phyloP scores from a whole-genome alignment of 306 rosid species.

The Quercus suber region DNA sequence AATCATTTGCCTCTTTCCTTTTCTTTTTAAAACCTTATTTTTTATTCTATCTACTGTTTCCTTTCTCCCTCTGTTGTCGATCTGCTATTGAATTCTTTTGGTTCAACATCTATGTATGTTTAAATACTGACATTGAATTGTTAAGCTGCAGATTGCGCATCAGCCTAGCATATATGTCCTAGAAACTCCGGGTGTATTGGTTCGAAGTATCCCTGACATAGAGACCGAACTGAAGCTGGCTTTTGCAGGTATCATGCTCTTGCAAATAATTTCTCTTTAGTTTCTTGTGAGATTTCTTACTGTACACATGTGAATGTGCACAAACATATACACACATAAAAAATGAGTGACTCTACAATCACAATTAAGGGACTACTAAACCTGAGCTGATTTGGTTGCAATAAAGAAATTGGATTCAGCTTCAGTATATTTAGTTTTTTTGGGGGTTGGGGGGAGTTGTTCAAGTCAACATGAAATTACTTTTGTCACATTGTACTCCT shows the following conservation, averaged over 20 bases:
- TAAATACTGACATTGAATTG: slow-evolving; percentile 6
- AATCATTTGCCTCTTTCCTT: neutral
- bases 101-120: neutral
- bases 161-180: slow-evolving; percentile 84
- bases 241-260: slow-evolving; percentile 62
- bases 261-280: neutral
- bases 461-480: too few relatives aligned
- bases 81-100: neutral
- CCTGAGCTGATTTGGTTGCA: neutral
- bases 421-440: too few relatives aligned
- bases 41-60: neutral
- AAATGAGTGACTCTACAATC: neutral
- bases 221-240: slow-evolving; percentile 34
- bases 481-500: too few relatives aligned
- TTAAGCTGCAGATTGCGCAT: slow-evolving; percentile 74
- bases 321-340: neutral
- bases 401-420: neutral
- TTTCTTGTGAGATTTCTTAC: neutral
- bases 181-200: slow-evolving; percentile 92
- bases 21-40: too few relatives aligned
- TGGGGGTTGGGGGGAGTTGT: too few relatives aligned
- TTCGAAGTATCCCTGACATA: slow-evolving; percentile 76
- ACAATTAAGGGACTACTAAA: neutral
- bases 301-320: too few relatives aligned
- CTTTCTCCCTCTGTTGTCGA: neutral